Conservation (phyloP, 768 basidiomycete genomes). For the Dictyophora rubrovolvata region DNA sequence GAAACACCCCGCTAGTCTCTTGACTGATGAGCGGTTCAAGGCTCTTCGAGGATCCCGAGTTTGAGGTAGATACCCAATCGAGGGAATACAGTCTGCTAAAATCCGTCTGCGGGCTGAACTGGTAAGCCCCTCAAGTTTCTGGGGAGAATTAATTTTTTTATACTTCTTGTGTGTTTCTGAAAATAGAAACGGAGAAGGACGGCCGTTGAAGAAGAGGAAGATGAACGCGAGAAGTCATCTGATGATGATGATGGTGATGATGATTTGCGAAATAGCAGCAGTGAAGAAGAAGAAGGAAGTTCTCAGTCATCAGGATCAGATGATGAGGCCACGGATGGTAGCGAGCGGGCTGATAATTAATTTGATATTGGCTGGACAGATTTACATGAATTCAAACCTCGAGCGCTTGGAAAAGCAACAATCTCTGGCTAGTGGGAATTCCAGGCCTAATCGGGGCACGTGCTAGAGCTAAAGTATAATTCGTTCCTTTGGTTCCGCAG, state of each 20-base stretch:
- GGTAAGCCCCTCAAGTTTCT: conserved; percentile 24
- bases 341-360: conserved; percentile 30
- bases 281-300: conserved; percentile 19
- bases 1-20: conserved; percentile 33
- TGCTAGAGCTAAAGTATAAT: conserved; percentile 26
- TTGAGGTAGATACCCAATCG: conserved; percentile 79
- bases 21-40: conserved; percentile 82
- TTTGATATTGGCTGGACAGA: not conserved
- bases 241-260: conserved; percentile 22
- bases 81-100: conserved; percentile 90
- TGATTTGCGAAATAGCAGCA: conserved; percentile 30
- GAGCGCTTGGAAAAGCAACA: not conserved
- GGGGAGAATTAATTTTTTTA: not conserved
- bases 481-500: conserved; percentile 55
- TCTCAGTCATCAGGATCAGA: conserved; percentile 23
- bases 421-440: conserved; percentile 63
- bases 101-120: conserved; percentile 68
- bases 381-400: conserved; percentile 1
- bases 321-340: conserved; percentile 24
- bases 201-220: conserved; percentile 82
- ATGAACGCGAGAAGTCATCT: conserved; percentile 67
- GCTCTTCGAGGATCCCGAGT: conserved; percentile 84
- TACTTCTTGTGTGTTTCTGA: not conserved
- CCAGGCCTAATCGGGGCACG: conserved; percentile 51
- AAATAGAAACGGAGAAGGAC: conserved; percentile 39